Percentiles rank a stretch among this genome's conserved stretches.
Conservation (phyloP, 257 asterid species). For the Handroanthus guayacan region DNA sequence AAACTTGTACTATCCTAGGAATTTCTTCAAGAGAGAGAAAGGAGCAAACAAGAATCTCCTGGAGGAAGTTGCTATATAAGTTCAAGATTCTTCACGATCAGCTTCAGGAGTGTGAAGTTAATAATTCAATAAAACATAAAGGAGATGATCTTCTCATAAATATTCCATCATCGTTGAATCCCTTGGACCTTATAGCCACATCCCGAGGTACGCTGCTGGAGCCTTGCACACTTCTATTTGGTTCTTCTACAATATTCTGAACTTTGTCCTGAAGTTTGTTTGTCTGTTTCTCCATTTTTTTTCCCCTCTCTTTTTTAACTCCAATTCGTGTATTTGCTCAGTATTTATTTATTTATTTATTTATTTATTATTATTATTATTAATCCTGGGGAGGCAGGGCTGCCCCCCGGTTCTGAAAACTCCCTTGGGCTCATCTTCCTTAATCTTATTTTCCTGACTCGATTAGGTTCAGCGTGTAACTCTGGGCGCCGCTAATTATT, state of each 20-base stretch:
- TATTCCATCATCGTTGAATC: constrained; percentile 50
- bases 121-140: constrained; percentile 42
- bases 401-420: too few relatives aligned
- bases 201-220: constrained; percentile 70
- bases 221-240: constrained; percentile 6
- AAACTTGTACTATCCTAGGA: constrained; percentile 57
- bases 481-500: constrained; percentile 41
- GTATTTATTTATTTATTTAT: too few relatives aligned
- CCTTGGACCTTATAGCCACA: constrained; percentile 52
- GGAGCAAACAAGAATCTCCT: constrained; percentile 52
- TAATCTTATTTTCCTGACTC: constrained; percentile 7
- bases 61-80: constrained; percentile 58
- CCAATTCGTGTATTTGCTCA: too few relatives aligned
- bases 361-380: too few relatives aligned
- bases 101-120: constrained; percentile 69
- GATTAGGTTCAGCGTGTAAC: constrained; percentile 59
- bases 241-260: not conserved
- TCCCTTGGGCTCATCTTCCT: constrained; percentile 21
- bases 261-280: too few relatives aligned
- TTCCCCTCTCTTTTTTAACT: too few relatives aligned
- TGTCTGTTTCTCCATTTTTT: not conserved
- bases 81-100: constrained; percentile 67
- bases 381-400: too few relatives aligned
- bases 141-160: constrained; percentile 46
- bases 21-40: constrained; percentile 54